These are phyloP conservation scores for Protomyces arabidopsidicola DNA, from an alignment of 1,139 yeast species.

Conservation along the genomic window DNA sequence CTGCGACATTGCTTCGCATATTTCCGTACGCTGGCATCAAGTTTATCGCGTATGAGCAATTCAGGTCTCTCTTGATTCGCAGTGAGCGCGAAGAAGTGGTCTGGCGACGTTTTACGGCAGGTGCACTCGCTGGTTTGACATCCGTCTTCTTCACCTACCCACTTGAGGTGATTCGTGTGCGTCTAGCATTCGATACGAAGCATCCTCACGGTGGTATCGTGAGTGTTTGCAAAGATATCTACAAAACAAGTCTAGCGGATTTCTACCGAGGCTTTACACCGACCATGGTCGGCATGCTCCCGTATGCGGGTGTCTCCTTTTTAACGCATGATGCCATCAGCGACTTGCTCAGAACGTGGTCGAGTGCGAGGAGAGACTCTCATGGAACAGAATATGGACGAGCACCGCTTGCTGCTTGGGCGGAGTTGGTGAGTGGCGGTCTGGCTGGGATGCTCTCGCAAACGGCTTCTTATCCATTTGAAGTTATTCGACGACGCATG, in stretches of 20 bases:
- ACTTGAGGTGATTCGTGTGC: conserved; percentile 78
- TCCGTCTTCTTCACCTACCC: conserved; percentile 92
- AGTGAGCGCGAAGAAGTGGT: conserved; percentile 70
- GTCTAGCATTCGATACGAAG: conserved; percentile 70
- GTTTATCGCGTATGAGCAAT: conserved; percentile 95
- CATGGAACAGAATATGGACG: conserved; percentile 37
- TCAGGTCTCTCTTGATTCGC: conserved; percentile 74
- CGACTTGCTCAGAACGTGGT: conserved; percentile 59
- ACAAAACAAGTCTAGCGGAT: conserved; percentile 42
- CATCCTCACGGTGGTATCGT: neutral
- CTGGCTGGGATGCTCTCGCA: conserved; percentile 91
- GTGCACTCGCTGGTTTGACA: conserved; percentile 71
- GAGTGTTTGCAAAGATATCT: conserved; percentile 33
- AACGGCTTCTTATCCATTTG: conserved; percentile 95
- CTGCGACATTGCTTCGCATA: conserved; percentile 81
- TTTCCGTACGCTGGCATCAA: conserved; percentile 97
- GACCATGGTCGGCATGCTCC: conserved; percentile 90
- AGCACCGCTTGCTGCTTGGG: conserved; percentile 76
- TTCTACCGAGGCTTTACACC: conserved; percentile 94
- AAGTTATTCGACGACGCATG: conserved; percentile 88
- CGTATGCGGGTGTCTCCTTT: conserved; percentile 96
- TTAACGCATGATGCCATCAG: conserved; percentile 89
- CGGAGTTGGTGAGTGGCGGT: conserved; percentile 92
- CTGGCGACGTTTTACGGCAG: conserved; percentile 73
- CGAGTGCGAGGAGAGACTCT: neutral